Conservation (phyloP, 768 basidiomycete species). For the Dioszegia aurantiaca region DNA sequence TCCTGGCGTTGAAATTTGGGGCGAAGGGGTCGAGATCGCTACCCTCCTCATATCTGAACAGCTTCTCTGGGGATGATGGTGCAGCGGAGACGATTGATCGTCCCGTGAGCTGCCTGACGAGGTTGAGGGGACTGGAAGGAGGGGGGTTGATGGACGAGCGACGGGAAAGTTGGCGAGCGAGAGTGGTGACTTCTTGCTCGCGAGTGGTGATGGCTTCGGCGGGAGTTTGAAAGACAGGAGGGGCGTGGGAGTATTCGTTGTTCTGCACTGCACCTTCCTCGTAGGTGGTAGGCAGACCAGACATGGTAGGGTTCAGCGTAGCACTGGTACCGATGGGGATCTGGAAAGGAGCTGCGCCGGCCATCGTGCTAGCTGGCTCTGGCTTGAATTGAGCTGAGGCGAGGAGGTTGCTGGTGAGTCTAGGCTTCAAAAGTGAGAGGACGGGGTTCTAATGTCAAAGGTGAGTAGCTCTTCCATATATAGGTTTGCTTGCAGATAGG, state of each 20-base stretch:
- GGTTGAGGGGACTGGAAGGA: neutral
- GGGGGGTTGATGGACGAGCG: neutral
- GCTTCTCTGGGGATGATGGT: constrained; percentile 7
- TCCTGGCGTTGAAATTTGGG: constrained; percentile 50
- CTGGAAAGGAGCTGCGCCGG: constrained; percentile 13
- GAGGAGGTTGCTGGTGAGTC: too few relatives aligned
- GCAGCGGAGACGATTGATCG: constrained; percentile 2
- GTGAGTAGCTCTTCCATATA: too few relatives aligned
- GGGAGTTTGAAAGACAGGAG: constrained; percentile 6
- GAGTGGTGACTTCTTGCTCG: constrained; percentile 8
- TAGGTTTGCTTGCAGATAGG: too few relatives aligned
- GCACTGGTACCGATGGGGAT: neutral
- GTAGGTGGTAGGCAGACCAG: constrained; percentile 6
- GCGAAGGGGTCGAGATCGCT: constrained; percentile 53
- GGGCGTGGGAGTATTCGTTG: constrained; percentile 2
- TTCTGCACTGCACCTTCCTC: neutral
- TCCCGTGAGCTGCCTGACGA: constrained; percentile 12
- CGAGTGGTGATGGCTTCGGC: constrained; percentile 7
- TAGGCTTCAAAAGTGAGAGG: too few relatives aligned
- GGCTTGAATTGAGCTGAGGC: neutral
- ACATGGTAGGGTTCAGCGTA: neutral
- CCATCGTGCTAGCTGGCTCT: neutral
- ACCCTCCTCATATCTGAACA: constrained; percentile 45
- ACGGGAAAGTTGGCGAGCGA: constrained; percentile 9
- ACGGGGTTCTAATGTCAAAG: too few relatives aligned